These are phyloP conservation scores for Hypoxylon rubiginosum DNA, from an alignment of 2,329 filamentous ascomycete genomes.

Conservation along the genomic window DNA sequence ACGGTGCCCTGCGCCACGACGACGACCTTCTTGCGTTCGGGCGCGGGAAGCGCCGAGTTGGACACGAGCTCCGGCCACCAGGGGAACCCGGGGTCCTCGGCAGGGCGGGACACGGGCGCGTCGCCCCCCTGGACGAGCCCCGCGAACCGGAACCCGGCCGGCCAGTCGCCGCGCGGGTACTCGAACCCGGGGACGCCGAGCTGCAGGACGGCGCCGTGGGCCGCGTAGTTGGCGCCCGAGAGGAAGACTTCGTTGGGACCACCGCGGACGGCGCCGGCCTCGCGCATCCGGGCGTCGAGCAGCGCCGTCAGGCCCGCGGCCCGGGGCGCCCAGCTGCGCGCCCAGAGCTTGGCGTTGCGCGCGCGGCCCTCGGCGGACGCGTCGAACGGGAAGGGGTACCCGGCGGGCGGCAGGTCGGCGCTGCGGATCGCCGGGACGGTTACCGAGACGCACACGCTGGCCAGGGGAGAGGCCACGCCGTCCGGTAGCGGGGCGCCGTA, in stretches of 20 bases:
- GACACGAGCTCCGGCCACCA: slow-evolving; percentile 55
- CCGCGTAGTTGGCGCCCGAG: slow-evolving; percentile 54
- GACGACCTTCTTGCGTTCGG: slow-evolving; percentile 50
- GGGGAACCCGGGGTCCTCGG: slow-evolving; percentile 41
- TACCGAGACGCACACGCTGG: slow-evolving; percentile 54
- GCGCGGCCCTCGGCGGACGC: slow-evolving; percentile 45
- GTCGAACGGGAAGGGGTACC: slow-evolving; percentile 51
- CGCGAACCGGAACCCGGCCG: slow-evolving; percentile 52
- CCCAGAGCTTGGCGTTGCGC: slow-evolving; percentile 50
- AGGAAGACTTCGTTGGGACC: slow-evolving; percentile 48
- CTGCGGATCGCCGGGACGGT: slow-evolving; percentile 55
- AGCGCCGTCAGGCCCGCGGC: slow-evolving; percentile 46
- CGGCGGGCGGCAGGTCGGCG: slow-evolving; percentile 53
- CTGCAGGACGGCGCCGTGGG: slow-evolving; percentile 54
- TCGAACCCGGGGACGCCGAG: slow-evolving; percentile 56
- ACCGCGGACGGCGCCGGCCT: slow-evolving; percentile 47
- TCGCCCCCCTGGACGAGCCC: slow-evolving; percentile 55
- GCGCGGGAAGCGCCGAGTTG: slow-evolving; percentile 42
- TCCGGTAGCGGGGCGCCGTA: slow-evolving; percentile 48
- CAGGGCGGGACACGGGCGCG: slow-evolving; percentile 5
- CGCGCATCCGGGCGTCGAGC: slow-evolving; percentile 47
- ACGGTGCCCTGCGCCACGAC: slow-evolving; percentile 59
- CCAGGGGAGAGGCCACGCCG: slow-evolving; percentile 42
- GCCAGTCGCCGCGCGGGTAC: slow-evolving; percentile 56
- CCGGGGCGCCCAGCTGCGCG: slow-evolving; percentile 46